Evolutionary conservation across 108 stramenopile genomes (phyloP), one percentile per base, ranked within the genome.

Genomic region (Cylindrotheca closterium): DNA sequence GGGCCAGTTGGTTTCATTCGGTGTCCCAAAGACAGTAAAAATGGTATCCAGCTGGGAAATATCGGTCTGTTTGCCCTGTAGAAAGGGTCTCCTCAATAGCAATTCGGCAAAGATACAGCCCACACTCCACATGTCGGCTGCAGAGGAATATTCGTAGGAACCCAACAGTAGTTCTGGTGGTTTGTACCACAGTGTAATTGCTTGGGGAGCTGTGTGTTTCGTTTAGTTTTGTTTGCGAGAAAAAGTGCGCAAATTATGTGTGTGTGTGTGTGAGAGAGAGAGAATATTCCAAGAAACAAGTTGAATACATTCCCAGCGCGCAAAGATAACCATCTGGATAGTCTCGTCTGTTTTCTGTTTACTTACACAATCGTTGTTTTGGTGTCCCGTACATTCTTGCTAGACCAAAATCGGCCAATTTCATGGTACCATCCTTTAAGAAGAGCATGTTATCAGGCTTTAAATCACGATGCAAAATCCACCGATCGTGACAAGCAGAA

Each of bases 81-180:
- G 73, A 64, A 98, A 93, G 0, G 96, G 93, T 37, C 90, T 60
- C 24, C 94, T 76, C 27, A 93, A 75, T 31, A 94, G 47, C 25
- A 98, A 65, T 58, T 98, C 97, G 1, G 97, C 97, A 79, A 98
- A 93, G 32, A 98, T 96, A 73, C 95, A 96, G 2, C 97, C 97
- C 1, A 91, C 91, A 58, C 87, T 85, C 97, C 97, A 98, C 68
- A 96, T 92, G 57, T 98, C 97, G 7, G 93, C 91, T 0, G 93
- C 88, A 5, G 94, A 81, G 4, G 85, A 82, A 71, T 98, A 98
- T 73, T 94, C 87, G 1, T 77, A 87, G 12, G 93, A 81, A 15
- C 97, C 97, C 21, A 98, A 70, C n/a, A 98, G 66, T 0, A 98
- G 64, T 53, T 98, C 97, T 8, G 96, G 96, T 19, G 95, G 88